These are phyloP conservation scores for Pleoardoris graminearum DNA, from an alignment of 2,329 filamentous ascomycete species.

Conservation along the genomic window DNA sequence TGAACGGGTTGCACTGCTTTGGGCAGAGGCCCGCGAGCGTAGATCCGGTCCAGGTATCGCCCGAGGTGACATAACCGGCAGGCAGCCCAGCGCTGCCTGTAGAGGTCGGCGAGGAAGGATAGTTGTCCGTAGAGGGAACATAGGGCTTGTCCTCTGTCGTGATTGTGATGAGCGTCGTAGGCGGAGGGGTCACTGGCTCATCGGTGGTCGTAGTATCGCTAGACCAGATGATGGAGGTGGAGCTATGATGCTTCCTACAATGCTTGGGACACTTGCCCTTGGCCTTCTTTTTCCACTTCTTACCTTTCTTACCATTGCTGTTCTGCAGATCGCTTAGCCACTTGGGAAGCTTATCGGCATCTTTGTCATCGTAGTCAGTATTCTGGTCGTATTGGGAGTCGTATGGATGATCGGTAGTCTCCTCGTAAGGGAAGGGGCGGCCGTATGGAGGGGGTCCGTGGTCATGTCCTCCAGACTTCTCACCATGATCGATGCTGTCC, in stretches of 20 bases:
- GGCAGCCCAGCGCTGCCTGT: not conserved
- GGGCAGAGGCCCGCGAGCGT: constrained; percentile 26
- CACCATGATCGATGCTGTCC: not conserved
- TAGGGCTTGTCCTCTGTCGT: not conserved
- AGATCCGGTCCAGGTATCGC: constrained; percentile 22
- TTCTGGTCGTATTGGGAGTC: constrained; percentile 9
- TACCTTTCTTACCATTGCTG: not conserved
- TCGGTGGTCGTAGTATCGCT: not conserved
- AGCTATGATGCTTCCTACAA: constrained; percentile 1
- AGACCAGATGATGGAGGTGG: not conserved
- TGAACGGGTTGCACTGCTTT: constrained; percentile 29
- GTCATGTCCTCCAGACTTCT: not conserved
- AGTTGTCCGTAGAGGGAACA: not conserved
- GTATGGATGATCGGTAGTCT: constrained; percentile 5
- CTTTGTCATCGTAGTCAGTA: constrained; percentile 3
- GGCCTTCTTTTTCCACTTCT: constrained; percentile 12
- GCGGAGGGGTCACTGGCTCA: not conserved
- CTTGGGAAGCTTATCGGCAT: constrained; percentile 14
- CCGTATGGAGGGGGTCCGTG: not conserved
- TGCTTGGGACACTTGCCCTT: constrained; percentile 14
- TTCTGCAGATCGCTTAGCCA: constrained; percentile 14
- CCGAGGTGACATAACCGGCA: not conserved
- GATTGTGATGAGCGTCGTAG: not conserved
- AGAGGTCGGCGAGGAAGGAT: not conserved
- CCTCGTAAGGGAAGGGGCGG: constrained; percentile 5